phyloP scores from a whole-genome alignment of 2,329 filamentous ascomycete species.

The Aspergillus spinulosporus region DNA sequence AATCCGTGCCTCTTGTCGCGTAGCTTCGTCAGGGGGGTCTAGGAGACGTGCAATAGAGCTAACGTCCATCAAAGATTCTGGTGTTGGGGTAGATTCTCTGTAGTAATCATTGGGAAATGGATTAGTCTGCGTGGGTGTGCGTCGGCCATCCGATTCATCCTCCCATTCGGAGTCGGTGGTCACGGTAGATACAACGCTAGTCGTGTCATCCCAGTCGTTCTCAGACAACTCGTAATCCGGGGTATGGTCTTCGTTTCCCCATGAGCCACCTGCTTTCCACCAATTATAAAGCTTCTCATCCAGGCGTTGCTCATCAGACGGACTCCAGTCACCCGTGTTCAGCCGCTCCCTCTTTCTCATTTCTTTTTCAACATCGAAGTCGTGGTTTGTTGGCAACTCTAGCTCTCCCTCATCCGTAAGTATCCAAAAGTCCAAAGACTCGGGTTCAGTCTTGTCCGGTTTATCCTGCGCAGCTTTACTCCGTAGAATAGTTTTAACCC shows the following conservation, averaged over 20 bases:
- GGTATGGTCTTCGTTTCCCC: conserved; percentile 78
- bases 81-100: conserved; percentile 53
- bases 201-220: conserved; percentile 67
- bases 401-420: conserved; percentile 55
- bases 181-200: conserved; percentile 73
- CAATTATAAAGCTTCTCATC: conserved; percentile 76
- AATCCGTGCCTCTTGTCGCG: conserved; percentile 76
- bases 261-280: conserved; percentile 82
- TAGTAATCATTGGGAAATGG: conserved; percentile 54
- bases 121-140: conserved; percentile 72
- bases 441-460: conserved; percentile 13
- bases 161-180: conserved; percentile 54
- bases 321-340: conserved; percentile 42
- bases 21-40: conserved; percentile 73
- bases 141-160: conserved; percentile 49
- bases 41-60: conserved; percentile 75
- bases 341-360: conserved; percentile 63
- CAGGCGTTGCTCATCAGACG: conserved; percentile 63
- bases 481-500: conserved; percentile 51
- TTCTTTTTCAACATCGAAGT: conserved; percentile 79
- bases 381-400: conserved; percentile 59
- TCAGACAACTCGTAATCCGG: conserved; percentile 68
- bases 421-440: conserved; percentile 55
- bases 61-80: conserved; percentile 65
- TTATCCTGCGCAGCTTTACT: conserved; percentile 21